Percentiles rank a stretch among this genome's conserved stretches.
These are phyloP conservation scores for Zoysia matrella DNA, from an alignment of 202 grass and related monocot genomes.

Conservation along the genomic window DNA sequence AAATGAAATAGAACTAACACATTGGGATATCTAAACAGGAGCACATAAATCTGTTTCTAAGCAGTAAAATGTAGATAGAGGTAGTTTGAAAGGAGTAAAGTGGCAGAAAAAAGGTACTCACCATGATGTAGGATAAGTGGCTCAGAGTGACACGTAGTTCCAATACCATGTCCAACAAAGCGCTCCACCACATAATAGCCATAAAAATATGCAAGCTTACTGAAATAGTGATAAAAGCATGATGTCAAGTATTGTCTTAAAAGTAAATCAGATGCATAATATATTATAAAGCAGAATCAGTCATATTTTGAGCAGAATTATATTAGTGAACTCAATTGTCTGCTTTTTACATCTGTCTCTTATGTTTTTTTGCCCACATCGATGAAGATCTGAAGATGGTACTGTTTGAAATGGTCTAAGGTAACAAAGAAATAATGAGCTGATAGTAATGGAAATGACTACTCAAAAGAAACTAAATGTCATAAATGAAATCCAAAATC, in stretches of 20 bases:
- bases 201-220: constrained; percentile 76
- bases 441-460: not conserved
- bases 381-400: not conserved
- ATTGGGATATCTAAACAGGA: constrained; percentile 9
- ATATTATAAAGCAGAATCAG: constrained; percentile 9
- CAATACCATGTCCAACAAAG: constrained; percentile 95
- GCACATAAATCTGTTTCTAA: not conserved
- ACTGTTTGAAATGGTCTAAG: constrained; percentile 4
- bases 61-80: not conserved
- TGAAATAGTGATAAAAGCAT: constrained; percentile 49
- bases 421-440: constrained; percentile 23
- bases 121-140: constrained; percentile 91
- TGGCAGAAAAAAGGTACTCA: constrained; percentile 35
- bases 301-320: not conserved
- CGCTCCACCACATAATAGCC: constrained; percentile 83
- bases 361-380: not conserved
- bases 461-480: not conserved
- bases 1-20: constrained; percentile 3
- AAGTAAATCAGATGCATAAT: constrained; percentile 4
- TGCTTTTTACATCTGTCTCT: constrained; percentile 6
- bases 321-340: not conserved
- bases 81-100: not conserved
- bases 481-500: not conserved
- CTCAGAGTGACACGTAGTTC: constrained; percentile 74
- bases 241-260: not conserved